Base-by-base conservation (phyloP, 306 rosid species). In the Cucumis hystrix region DNA sequence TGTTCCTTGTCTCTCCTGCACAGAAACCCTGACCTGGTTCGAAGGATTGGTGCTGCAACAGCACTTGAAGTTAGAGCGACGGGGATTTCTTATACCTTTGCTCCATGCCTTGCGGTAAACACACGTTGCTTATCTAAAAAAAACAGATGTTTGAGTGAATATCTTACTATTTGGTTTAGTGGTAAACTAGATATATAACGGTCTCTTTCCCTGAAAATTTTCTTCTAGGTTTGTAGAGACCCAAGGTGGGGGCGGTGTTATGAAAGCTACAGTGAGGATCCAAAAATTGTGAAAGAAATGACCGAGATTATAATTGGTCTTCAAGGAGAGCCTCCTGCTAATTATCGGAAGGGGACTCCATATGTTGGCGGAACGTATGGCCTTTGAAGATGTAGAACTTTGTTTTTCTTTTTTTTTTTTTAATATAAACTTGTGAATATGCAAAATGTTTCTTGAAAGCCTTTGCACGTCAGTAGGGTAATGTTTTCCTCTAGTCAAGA, bases 221-320 rank as follows among this genome's bases (percentile, higher is more conserved):
- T 76, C 71, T 71, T 83, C 56, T 52, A 95, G 97, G 97, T 95
- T 33, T 95, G 99, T 79, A 90, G 99, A 83, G 99, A 95, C 87
- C 98, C 99, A 33, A 89, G 99, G 84, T 95, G 99, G 99, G 99
- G 99, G 61, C 82, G 99, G 59, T 95, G 99, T 86, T 95, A 95
- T 41, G 99, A 95, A 85, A 95, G 99, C 90, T 95, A 95, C 75
- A 95, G 99, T 5, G 99, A 95, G 85, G 97, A 95, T 82, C 89
- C 83, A 81, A 84, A 80, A 81, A 83, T 95, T 78, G 97, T 95
- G 79, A 84, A 84, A 85, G 86, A 86, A 74, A 95, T 95, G 97
- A 95, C 99, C 0, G 87, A 74, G 61, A 90, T 95, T 81, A 89
- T 95, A 77, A 86, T 84, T 82, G 99, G 99, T 56, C 87, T 92